phyloP scores from a whole-genome alignment of 1,284 basidiomycete species.

The Stygiomarasmius scandens region DNA sequence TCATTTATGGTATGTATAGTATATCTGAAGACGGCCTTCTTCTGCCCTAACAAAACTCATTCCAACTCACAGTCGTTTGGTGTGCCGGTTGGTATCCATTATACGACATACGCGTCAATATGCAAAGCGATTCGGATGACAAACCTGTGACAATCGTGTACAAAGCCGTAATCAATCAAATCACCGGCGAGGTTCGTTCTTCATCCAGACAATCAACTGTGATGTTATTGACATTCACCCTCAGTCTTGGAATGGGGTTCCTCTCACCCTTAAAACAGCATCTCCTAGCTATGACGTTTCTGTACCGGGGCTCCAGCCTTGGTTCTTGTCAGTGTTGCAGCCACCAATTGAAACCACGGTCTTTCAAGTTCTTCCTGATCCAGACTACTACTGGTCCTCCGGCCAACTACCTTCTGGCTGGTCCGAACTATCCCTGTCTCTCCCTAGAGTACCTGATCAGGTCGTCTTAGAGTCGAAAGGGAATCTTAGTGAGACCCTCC shows the following conservation, averaged over 20 bases:
- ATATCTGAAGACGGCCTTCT: too few relatives aligned
- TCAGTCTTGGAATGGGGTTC: constrained; percentile 30
- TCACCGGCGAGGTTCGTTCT: constrained; percentile 37
- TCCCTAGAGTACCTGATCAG: constrained; percentile 8
- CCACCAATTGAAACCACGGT: too few relatives aligned
- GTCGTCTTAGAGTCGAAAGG: constrained; percentile 25
- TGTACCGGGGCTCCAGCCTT: too few relatives aligned
- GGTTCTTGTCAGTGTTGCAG: too few relatives aligned
- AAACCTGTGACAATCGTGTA: constrained; percentile 37
- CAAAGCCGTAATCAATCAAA: constrained; percentile 39
- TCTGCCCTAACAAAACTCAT: background rate
- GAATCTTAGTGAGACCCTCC: constrained; percentile 38
- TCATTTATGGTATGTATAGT: constrained; percentile 42
- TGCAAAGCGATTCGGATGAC: constrained; percentile 29
- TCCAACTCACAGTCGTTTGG: constrained; percentile 24
- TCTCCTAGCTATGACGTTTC: constrained; percentile 28
- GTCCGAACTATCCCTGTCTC: background rate
- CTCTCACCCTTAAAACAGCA: constrained; percentile 28
- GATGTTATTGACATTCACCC: background rate
- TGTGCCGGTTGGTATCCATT: constrained; percentile 32
- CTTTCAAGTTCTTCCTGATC: too few relatives aligned
- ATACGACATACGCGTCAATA: constrained; percentile 44
- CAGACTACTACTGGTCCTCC: too few relatives aligned
- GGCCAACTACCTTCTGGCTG: too few relatives aligned
- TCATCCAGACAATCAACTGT: background rate